Percentiles rank a stretch among this genome's conserved stretches.
Evolutionary conservation across 805 yeast species (phyloP).

Genomic region (Candida sphagnicola): DNA sequence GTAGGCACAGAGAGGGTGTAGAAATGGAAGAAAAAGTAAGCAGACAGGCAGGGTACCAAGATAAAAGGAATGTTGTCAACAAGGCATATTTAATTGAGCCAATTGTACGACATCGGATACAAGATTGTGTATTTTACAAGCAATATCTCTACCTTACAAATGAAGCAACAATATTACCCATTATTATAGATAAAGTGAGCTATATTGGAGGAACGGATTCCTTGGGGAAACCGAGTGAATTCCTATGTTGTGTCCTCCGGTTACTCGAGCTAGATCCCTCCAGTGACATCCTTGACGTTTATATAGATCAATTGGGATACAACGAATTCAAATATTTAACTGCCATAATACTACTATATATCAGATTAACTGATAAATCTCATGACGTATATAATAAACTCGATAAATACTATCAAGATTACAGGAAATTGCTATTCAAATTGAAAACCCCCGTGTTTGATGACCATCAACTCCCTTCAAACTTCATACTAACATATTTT

Average conservation of each 20-base stretch:
- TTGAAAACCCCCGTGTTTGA: constrained; percentile 25
- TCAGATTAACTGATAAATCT: constrained; percentile 40
- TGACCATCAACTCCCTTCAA: constrained; percentile 15
- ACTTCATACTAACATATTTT: constrained; percentile 44
- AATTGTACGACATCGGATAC: constrained; percentile 38
- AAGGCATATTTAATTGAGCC: constrained; percentile 38
- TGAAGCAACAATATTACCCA: constrained; percentile 35
- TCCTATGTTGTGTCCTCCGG: constrained; percentile 72
- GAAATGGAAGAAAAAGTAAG: constrained; percentile 4
- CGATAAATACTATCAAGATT: constrained; percentile 59
- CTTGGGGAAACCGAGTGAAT: constrained; percentile 61
- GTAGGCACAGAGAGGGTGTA: no score
- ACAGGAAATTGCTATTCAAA: constrained; percentile 55
- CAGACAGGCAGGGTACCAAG: constrained; percentile 22
- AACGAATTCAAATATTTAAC: constrained; percentile 68
- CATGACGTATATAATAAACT: constrained; percentile 45
- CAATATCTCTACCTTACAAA: constrained; percentile 38
- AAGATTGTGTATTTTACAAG: constrained; percentile 41
- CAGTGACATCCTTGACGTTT: constrained; percentile 49
- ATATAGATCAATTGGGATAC: constrained; percentile 52
- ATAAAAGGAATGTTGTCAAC: constrained; percentile 23
- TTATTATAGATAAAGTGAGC: constrained; percentile 29
- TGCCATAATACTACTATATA: constrained; percentile 64
- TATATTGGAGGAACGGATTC: constrained; percentile 58
- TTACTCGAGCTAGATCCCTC: constrained; percentile 74